Conservation (phyloP, 352 stramenopile genomes). For the Saprolegnia parasitica region DNA sequence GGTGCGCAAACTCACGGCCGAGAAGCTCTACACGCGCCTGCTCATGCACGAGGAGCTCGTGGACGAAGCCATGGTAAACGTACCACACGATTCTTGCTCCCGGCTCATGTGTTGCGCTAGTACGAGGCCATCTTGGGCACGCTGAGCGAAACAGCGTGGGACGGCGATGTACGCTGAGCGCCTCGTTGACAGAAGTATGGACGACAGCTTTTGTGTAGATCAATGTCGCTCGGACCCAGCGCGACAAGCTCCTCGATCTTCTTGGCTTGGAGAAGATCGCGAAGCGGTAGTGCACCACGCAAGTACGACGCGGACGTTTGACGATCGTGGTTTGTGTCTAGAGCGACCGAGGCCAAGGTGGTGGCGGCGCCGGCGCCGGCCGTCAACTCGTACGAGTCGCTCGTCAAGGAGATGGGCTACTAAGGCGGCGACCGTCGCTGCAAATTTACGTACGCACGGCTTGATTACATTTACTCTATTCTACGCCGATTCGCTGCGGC, state of each 20-base stretch:
- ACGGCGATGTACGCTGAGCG: conserved; percentile 49
- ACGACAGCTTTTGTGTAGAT: conserved; percentile 38
- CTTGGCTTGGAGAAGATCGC: conserved; percentile 55
- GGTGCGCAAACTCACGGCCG: conserved; percentile 75
- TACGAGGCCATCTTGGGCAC: conserved; percentile 72
- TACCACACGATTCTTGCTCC: conserved; percentile 11
- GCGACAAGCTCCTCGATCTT: conserved; percentile 59
- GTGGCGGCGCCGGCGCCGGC: conserved; percentile 3
- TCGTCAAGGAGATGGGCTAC: conserved; percentile 77
- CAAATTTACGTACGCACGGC: no score
- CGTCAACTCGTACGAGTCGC: conserved; percentile 44
- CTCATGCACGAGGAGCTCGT: conserved; percentile 71
- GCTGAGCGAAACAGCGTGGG: conserved; percentile 75
- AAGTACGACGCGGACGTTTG: conserved; percentile 43
- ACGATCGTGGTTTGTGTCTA: neutral
- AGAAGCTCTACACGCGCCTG: conserved; percentile 77
- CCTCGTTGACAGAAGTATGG: no score
- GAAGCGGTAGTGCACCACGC: conserved; percentile 36
- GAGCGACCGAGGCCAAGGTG: conserved; percentile 10
- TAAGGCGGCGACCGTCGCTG: conserved; percentile 29
- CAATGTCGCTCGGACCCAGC: conserved; percentile 41
- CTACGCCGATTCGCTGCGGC: conserved; percentile 47
- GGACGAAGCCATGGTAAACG: conserved; percentile 50
- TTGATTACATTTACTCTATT: no score
- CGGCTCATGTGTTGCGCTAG: conserved; percentile 30